phyloP scores from a whole-genome alignment of 1,139 yeast species.

The Nakaseomyces delphensis region DNA sequence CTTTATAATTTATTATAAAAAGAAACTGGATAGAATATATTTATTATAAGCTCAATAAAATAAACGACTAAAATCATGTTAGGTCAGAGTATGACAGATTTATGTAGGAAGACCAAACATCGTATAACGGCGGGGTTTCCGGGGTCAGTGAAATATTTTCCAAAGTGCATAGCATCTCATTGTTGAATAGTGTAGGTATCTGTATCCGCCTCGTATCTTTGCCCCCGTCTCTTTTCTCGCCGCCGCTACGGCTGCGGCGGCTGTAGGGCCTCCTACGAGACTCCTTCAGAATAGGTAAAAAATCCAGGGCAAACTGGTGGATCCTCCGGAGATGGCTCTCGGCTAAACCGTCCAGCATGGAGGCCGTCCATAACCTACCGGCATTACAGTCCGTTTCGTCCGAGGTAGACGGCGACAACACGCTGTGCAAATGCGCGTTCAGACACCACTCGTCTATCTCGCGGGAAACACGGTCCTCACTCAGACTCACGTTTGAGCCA shows the following conservation, averaged over 20 bases:
- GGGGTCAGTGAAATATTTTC: neutral
- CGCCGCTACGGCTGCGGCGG: too few species aligned
- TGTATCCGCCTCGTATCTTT: neutral
- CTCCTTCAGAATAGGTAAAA: constrained; percentile 2
- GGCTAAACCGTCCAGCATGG: neutral
- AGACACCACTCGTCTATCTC: constrained; percentile 5
- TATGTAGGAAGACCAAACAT: constrained; percentile 2
- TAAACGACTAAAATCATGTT: too few species aligned
- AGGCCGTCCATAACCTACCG: neutral
- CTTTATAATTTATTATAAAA: too few species aligned
- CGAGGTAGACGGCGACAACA: neutral
- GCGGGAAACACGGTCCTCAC: neutral
- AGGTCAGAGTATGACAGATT: constrained; percentile 3
- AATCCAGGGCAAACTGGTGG: neutral
- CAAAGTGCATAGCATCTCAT: neutral
- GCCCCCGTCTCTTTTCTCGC: neutral
- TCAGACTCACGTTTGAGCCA: neutral
- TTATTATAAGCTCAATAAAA: neutral
- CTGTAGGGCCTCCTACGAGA: neutral
- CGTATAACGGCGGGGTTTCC: neutral
- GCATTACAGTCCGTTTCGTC: neutral
- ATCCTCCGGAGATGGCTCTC: constrained; percentile 2
- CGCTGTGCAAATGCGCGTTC: neutral
- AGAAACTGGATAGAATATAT: neutral
- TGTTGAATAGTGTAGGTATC: constrained; percentile 1